A percentile compares a stretch with the other conserved stretches of the same genome.
Evolutionary conservation across 805 yeast genomes (phyloP).

Genomic region (Saccharomycopsis lassenensis): DNA sequence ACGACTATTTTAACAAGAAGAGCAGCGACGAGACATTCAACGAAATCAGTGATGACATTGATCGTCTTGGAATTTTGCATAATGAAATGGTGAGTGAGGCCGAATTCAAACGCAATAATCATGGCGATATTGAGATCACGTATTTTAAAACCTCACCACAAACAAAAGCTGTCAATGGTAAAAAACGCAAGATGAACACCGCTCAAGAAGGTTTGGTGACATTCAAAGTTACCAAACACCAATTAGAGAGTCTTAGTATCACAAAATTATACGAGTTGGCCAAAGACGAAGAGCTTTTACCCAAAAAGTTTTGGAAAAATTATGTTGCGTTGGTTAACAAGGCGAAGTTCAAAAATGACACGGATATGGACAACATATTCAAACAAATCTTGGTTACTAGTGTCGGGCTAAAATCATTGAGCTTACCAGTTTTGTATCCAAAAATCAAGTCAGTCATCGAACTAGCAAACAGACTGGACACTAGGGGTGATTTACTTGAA

Average conservation of each 20-base stretch:
- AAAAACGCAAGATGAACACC: background rate
- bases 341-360: slow-evolving; percentile 29
- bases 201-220: slow-evolving; percentile 12
- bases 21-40: slow-evolving; percentile 23
- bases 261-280: slow-evolving; percentile 31
- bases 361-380: slow-evolving; percentile 64
- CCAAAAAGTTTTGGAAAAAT: slow-evolving; percentile 19
- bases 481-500: slow-evolving; percentile 20
- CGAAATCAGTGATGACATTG: slow-evolving; percentile 26
- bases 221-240: slow-evolving; percentile 12
- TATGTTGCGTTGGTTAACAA: slow-evolving; percentile 4
- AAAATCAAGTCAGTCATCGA: slow-evolving; percentile 60
- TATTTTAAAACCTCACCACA: slow-evolving; percentile 32
- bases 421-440: too few species aligned
- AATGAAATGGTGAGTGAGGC: slow-evolving; percentile 37
- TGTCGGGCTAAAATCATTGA: too few species aligned
- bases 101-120: slow-evolving; percentile 53
- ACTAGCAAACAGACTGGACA: slow-evolving; percentile 60
- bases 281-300: slow-evolving; percentile 49
- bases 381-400: too few species aligned
- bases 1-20: slow-evolving; percentile 4
- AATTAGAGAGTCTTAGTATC: slow-evolving; percentile 1
- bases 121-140: slow-evolving; percentile 36
- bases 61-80: slow-evolving; percentile 36
- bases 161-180: background rate